These are phyloP conservation scores for Lipomyces spencermartinsiae DNA, from an alignment of 805 yeast species.

Conservation along the genomic window DNA sequence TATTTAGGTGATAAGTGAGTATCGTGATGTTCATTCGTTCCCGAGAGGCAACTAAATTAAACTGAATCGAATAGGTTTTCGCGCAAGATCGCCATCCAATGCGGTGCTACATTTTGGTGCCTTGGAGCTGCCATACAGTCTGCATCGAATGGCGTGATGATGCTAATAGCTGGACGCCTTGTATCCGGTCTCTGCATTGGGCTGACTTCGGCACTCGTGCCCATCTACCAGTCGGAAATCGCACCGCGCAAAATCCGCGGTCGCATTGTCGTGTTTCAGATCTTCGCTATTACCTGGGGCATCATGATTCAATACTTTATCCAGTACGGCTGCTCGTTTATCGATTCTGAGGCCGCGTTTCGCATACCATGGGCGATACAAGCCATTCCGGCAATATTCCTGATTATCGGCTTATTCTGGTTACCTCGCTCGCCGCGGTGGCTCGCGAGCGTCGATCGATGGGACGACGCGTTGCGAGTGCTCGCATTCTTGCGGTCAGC, in stretches of 20 bases:
- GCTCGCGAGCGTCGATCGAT: conserved; percentile 42
- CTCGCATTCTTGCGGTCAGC: conserved; percentile 52
- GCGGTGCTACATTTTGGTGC: conserved; percentile 35
- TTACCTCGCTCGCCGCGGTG: conserved; percentile 56
- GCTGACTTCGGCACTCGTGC: conserved; percentile 60
- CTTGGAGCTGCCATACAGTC: conserved; percentile 40
- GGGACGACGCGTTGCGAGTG: conserved; percentile 39
- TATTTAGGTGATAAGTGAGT: conserved; percentile 48
- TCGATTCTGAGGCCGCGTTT: conserved; percentile 54
- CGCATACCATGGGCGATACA: conserved; percentile 68
- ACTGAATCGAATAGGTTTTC: conserved; percentile 20
- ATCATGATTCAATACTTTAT: conserved; percentile 47
- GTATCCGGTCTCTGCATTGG: conserved; percentile 64
- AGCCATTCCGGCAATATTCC: conserved; percentile 57
- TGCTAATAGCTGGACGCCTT: conserved; percentile 54
- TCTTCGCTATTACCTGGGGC: conserved; percentile 46
- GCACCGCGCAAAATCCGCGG: conserved; percentile 43
- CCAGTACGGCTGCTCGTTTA: conserved; percentile 45
- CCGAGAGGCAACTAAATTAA: no score
- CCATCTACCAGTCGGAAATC: no score
- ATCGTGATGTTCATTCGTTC: no score
- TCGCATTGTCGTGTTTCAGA: conserved; percentile 46
- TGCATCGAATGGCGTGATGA: conserved; percentile 47
- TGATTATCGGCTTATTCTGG: conserved; percentile 52
- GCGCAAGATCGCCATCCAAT: conserved; percentile 36